A percentile compares a stretch with the other conserved stretches of the same genome.
Conservation (phyloP, 2,329 filamentous ascomycete genomes). For the Alternaria sp. region DNA sequence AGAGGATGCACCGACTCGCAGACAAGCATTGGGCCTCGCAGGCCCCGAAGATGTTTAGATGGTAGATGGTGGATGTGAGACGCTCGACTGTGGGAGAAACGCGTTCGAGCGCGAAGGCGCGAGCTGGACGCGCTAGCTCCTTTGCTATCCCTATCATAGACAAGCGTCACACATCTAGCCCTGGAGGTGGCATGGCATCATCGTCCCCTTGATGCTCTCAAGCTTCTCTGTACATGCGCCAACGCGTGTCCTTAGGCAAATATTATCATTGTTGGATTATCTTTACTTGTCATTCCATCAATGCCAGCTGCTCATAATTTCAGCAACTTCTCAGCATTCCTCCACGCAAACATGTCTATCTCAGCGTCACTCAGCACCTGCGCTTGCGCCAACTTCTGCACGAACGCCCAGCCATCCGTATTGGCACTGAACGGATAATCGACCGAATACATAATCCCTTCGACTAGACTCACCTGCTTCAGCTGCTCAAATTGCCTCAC, state of each 20-base stretch:
- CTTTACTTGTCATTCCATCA: not conserved
- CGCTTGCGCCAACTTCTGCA: not conserved
- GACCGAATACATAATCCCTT: not conserved
- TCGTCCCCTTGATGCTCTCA: not conserved
- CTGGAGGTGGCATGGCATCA: not conserved
- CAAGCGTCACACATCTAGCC: not conserved
- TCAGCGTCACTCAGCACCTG: not conserved
- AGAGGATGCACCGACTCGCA: slow-evolving; percentile 67
- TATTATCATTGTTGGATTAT: not conserved
- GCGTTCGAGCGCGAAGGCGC: not conserved
- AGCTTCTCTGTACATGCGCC: not conserved
- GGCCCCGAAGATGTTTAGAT: slow-evolving; percentile 61
- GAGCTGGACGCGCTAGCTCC: not conserved
- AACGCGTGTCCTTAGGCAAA: not conserved
- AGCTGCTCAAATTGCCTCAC: not conserved
- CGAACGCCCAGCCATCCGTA: not conserved
- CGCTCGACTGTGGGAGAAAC: not conserved
- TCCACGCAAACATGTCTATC: not conserved
- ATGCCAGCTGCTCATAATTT: not conserved
- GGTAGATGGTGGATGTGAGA: not conserved
- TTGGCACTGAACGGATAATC: not conserved
- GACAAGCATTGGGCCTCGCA: slow-evolving; percentile 70
- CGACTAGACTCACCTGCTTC: not conserved
- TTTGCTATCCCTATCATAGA: not conserved
- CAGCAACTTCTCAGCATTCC: not conserved